These are phyloP conservation scores for Trametes sp. DNA, from an alignment of 1,284 basidiomycete genomes.

Conservation along the genomic window DNA sequence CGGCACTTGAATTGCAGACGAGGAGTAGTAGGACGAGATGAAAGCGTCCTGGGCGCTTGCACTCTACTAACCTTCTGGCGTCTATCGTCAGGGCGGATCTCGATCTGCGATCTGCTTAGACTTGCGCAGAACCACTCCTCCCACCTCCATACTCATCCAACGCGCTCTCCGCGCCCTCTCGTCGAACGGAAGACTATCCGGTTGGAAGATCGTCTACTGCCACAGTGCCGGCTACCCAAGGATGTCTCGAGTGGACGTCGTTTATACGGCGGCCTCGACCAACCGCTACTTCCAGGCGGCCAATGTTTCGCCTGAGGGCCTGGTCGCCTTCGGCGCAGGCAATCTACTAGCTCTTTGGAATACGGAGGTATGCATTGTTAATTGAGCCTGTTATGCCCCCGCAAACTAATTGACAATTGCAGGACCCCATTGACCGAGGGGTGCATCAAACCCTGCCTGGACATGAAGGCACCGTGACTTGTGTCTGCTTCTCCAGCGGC, in stretches of 20 bases:
- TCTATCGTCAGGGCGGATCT: slow-evolving; percentile 21
- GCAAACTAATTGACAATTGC: not conserved
- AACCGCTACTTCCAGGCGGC: slow-evolving; percentile 81
- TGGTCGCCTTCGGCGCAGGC: slow-evolving; percentile 83
- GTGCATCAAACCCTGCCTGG: slow-evolving; percentile 76
- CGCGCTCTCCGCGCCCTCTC: not conserved
- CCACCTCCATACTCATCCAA: not conserved
- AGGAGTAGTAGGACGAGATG: not conserved
- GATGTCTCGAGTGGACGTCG: slow-evolving; percentile 48
- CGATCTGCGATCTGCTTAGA: slow-evolving; percentile 15
- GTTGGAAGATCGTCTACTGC: too few relatives aligned
- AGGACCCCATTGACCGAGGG: slow-evolving; percentile 62
- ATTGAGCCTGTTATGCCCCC: too few relatives aligned
- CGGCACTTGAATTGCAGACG: not conserved
- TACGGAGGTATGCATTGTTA: slow-evolving; percentile 59
- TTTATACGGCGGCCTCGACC: slow-evolving; percentile 82
- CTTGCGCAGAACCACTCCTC: not conserved
- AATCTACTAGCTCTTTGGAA: slow-evolving; percentile 84
- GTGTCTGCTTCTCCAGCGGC: slow-evolving; percentile 67
- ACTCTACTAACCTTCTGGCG: slow-evolving; percentile 10
- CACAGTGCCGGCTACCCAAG: too few relatives aligned
- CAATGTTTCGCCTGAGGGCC: slow-evolving; percentile 58
- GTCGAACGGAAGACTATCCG: too few relatives aligned
- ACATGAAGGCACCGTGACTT: slow-evolving; percentile 80
- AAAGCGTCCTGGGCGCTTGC: slow-evolving; percentile 6